Conservation (phyloP, 768 basidiomycete genomes). For the Suillus alpinus region DNA sequence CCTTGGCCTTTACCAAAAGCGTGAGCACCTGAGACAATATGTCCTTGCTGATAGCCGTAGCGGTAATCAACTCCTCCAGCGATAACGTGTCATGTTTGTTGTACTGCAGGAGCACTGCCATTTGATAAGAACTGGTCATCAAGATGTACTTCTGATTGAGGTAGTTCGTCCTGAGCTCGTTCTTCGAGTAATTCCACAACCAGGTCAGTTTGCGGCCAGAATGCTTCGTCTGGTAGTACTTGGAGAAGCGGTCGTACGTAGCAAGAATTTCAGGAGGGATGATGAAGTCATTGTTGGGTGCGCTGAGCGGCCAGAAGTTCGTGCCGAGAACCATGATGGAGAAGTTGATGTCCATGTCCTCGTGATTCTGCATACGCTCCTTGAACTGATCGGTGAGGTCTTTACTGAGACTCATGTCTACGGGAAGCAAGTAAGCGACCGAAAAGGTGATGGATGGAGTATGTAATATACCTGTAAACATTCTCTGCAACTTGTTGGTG, state of each 20-base stretch:
- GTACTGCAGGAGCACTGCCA: constrained; percentile 92
- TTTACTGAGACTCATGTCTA: constrained; percentile 94
- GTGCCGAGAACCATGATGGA: constrained; percentile 92
- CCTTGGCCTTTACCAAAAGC: constrained; percentile 82
- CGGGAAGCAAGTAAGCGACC: constrained; percentile 3
- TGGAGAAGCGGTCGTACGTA: constrained; percentile 87
- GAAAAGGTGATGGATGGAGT: neutral
- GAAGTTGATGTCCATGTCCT: constrained; percentile 88
- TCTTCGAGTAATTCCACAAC: constrained; percentile 98
- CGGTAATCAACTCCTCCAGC: constrained; percentile 72
- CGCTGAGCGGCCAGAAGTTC: constrained; percentile 92
- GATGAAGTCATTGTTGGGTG: constrained; percentile 80
- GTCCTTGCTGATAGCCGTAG: constrained; percentile 80
- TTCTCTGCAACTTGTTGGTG: constrained; percentile 91
- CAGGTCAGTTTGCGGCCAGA: constrained; percentile 94
- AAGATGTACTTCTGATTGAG: constrained; percentile 93
- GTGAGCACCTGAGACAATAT: constrained; percentile 63
- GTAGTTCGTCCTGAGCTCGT: constrained; percentile 92
- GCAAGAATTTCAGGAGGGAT: constrained; percentile 85
- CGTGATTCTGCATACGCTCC: constrained; percentile 85
- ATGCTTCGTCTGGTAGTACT: constrained; percentile 92
- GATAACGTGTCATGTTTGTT: constrained; percentile 88
- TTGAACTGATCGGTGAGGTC: constrained; percentile 96
- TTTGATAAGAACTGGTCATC: constrained; percentile 94
- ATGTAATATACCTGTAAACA: constrained; percentile 78